Base-by-base conservation (phyloP, 768 basidiomycete species). In the Rhizopogon vesiculosus region DNA sequence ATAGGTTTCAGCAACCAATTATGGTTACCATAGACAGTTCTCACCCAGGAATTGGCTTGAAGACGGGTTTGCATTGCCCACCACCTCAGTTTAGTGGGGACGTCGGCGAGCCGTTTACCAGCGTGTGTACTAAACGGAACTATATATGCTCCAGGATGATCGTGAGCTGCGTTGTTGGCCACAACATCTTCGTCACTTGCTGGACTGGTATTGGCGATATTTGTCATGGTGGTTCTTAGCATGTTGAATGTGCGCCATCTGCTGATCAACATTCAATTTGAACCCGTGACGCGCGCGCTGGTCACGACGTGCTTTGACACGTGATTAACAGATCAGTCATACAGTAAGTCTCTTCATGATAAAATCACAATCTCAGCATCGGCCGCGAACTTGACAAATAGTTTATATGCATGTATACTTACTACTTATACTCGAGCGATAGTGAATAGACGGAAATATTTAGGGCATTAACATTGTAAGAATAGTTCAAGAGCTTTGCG, bases 111-210 rank as follows among this genome's bases (percentile, higher is more conserved):
- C 13, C 38, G 44, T 49, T 54, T 56, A 0, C 55, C 56, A 12
- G 53, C 7, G 13, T 5, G 15, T 29, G 1, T 4, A 5, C 42
- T 19, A 19, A 46, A 55, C 3, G 66, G 64, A n/a, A 44, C 33
- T 42, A 58, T 57, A 33, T 62, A 62, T 43, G 55, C 56, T 13
- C 66, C 57, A 51, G 65, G 63, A 35, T 59, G 51, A 41, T 55
- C 45, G 25, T 46, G 42, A 10, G 7, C 38, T 53, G 41, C 7
- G 18, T 53, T 18, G 42, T 3, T 31, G n/a, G 46, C 10, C n/a
- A 13, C 42, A 10, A 53, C 15, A 46, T 7, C 18, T 9, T n/a
- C 3, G 6, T 19, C 8, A 8, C 31, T 33, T 33, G 31, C 8
- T 33, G 31, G 31, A 33, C 31, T 19, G 6, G 18, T 18, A 18